Evolutionary conservation across 208 protist species (phyloP).

Genomic region (Zelonia costaricensis): DNA sequence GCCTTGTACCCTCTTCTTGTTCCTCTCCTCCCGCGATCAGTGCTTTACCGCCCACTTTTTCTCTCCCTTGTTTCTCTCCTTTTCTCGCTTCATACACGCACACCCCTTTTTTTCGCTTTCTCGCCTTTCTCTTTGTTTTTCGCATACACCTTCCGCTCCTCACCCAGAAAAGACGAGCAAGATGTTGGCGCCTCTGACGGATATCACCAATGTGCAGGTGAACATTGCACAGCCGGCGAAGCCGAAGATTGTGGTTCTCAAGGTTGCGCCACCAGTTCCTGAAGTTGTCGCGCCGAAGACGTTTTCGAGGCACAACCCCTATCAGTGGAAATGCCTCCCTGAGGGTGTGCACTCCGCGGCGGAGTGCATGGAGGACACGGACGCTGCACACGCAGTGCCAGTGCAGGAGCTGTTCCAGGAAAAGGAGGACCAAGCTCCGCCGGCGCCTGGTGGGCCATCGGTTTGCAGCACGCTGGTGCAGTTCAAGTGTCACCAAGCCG

Average conservation of each 20-base stretch:
- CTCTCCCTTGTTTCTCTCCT: no score
- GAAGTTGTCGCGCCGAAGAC: no score
- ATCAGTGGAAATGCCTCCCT: constrained; percentile 69
- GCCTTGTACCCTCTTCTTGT: background rate
- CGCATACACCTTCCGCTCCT: constrained; percentile 11
- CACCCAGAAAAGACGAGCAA: constrained; percentile 1
- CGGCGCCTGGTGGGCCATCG: constrained; percentile 22
- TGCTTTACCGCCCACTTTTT: no score
- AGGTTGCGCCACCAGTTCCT: background rate
- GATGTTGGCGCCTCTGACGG: constrained; percentile 46
- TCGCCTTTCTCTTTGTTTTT: constrained; percentile 33
- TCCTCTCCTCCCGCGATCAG: background rate
- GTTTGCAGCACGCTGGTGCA: constrained; percentile 71
- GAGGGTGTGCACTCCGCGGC: constrained; percentile 20
- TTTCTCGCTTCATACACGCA: constrained; percentile 11
- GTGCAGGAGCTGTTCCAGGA: constrained; percentile 43
- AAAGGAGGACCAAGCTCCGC: constrained; percentile 37
- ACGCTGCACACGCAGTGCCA: constrained; percentile 4
- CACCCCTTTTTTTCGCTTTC: constrained; percentile 12
- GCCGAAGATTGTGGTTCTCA: background rate
- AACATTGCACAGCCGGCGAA: constrained; percentile 18
- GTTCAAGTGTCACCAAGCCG: constrained; percentile 88
- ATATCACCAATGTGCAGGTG: constrained; percentile 74
- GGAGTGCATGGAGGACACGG: constrained; percentile 13
- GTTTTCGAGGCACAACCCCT: constrained; percentile 63